Conservation (phyloP, 2,329 filamentous ascomycete genomes). For the Penicillium sp. region DNA sequence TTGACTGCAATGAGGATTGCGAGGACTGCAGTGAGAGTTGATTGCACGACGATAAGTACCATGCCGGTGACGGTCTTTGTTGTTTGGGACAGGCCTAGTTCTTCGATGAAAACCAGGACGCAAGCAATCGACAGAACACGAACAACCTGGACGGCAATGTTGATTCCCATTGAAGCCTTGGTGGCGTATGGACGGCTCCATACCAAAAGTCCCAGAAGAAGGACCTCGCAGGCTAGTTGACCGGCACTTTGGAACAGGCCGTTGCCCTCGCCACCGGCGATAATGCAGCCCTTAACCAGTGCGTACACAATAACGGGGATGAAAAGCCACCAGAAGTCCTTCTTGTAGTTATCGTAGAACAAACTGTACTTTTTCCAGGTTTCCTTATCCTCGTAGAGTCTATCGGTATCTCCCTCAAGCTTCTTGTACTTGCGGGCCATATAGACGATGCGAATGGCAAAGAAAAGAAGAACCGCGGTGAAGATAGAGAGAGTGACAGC, state of each 20-base stretch:
- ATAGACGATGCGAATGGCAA: constrained; percentile 77
- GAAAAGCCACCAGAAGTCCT: constrained; percentile 96
- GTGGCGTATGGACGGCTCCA: constrained; percentile 86
- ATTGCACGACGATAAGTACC: constrained; percentile 90
- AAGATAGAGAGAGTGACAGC: constrained; percentile 78
- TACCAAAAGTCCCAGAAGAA: constrained; percentile 75
- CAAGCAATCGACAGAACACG: constrained; percentile 85
- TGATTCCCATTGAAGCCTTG: constrained; percentile 86
- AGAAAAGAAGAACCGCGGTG: constrained; percentile 76
- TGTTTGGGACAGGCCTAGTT: constrained; percentile 83
- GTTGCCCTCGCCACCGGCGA: constrained; percentile 81
- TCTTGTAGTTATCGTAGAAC: constrained; percentile 96
- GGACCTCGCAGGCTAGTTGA: constrained; percentile 75
- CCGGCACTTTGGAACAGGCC: constrained; percentile 77
- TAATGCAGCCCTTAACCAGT: constrained; percentile 81
- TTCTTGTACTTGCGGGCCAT: constrained; percentile 73
- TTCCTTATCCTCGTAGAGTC: constrained; percentile 82
- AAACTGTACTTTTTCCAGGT: constrained; percentile 94
- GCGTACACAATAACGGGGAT: constrained; percentile 86
- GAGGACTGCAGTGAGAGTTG: constrained; percentile 74
- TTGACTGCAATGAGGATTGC: constrained; percentile 89
- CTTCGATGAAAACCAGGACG: constrained; percentile 89
- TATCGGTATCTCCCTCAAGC: constrained; percentile 68
- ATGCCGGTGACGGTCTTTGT: constrained; percentile 93
- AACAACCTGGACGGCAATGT: constrained; percentile 85